These are phyloP conservation scores for Raddia distichophylla DNA, from an alignment of 176 grass and related monocot genomes.

Conservation along the genomic window DNA sequence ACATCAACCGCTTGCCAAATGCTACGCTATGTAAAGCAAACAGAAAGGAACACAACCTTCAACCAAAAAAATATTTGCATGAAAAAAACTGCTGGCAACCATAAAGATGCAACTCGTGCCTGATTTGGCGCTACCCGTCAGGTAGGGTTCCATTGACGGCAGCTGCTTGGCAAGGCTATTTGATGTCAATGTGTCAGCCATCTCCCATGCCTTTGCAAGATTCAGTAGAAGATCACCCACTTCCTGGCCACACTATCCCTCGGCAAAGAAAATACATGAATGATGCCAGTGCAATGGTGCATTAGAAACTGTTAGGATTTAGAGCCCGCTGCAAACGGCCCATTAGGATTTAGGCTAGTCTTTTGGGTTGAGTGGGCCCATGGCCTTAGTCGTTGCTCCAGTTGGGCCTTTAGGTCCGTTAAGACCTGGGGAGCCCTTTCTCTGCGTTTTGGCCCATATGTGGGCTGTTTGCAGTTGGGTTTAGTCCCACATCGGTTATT, in stretches of 20 bases:
- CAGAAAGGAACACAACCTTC: slow-evolving; percentile 20
- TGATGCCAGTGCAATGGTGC: not conserved
- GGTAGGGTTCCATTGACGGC: slow-evolving; percentile 60
- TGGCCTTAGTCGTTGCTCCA: too few species aligned
- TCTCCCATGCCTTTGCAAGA: slow-evolving; percentile 75
- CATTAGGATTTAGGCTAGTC: too few species aligned
- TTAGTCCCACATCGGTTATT: too few species aligned
- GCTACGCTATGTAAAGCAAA: slow-evolving; percentile 71
- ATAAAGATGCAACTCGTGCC: slow-evolving; percentile 47
- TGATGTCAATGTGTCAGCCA: slow-evolving; percentile 63
- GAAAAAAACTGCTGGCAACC: not conserved
- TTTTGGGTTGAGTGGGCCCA: too few species aligned
- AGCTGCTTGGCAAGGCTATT: slow-evolving; percentile 70
- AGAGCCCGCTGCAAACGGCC: too few species aligned
- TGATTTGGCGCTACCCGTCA: slow-evolving; percentile 71
- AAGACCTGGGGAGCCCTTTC: too few species aligned
- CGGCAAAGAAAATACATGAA: slow-evolving; percentile 3
- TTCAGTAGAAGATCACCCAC: slow-evolving; percentile 78
- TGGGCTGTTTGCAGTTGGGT: too few species aligned
- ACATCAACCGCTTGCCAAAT: slow-evolving; percentile 81
- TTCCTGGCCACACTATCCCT: slow-evolving; percentile 71
- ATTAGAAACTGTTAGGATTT: too few species aligned
- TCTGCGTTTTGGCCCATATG: too few species aligned
- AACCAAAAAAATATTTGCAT: slow-evolving; percentile 26
- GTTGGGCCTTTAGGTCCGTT: too few species aligned